Base-by-base conservation (phyloP, 805 yeast genomes). In the Yarrowia yakushimensis region DNA sequence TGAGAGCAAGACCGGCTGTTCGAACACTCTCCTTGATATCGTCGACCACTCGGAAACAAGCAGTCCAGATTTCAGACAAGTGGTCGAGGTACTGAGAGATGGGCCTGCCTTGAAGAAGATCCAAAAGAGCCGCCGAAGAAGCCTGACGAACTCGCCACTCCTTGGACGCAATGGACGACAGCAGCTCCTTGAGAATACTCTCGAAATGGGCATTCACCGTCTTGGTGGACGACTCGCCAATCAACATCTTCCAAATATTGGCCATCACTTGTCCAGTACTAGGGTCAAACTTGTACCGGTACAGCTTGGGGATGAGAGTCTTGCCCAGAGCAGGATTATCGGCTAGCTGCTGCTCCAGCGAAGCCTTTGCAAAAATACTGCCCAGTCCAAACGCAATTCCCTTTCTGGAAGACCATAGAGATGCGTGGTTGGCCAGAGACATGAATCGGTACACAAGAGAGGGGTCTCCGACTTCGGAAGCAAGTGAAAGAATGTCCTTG, bases 81-180 rank as follows among this genome's bases (percentile, higher is more conserved):
- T 63, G 45, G 11, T 61, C 62, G 39, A 62, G 67, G 67, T 86
- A 87, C 13, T 71, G 75, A 11, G 81, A 83, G 23, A 82, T 68
- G 0, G 85, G 79, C 25, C 81, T 78, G n/a, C 84, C 79, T 65
- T 85, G 87, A 13, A 94, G 73, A 18, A 93, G 73, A 66, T 90
- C 91, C 31, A 82, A 76, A 62, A 89, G 72, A 0, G 91, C 97
- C 10, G 81, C 71, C 0, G 93, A 79, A 71, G 94, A 83, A 0
- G 97, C 97, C 70, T 93, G 94, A 67, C 99, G 81, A 0, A 87
- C 89, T 67, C 98, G 81, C 97, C 98, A 94, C 73, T 94, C 97
- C 61, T 86, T 82, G 64, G 83, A 84, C 1, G 90, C 86, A 86
- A 90, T 86, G 25, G 90, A 81, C 1, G 69, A 70, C 45, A 90